Percentiles rank a stretch among this genome's conserved stretches.
Conservation (phyloP, 2,329 filamentous ascomycete species). For the Pyricularia sp. region DNA sequence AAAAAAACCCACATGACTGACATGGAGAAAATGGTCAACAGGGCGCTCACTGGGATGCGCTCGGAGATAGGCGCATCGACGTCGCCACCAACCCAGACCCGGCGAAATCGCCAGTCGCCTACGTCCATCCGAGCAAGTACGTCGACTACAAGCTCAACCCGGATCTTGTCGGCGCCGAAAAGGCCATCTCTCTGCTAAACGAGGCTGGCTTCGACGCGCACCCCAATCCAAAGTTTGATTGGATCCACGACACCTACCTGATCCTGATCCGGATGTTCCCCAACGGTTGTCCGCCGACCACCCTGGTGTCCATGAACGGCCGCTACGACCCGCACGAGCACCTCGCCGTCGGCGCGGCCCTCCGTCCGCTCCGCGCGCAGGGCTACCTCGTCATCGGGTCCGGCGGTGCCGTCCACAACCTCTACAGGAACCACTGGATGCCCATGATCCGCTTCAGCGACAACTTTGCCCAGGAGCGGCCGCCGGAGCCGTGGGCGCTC, state of each 20-base stretch:
- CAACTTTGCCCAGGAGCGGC: slow-evolving; percentile 50
- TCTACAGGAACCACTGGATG: slow-evolving; percentile 57
- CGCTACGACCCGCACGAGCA: slow-evolving; percentile 31
- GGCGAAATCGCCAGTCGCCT: slow-evolving; percentile 53
- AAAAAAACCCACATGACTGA: not conserved
- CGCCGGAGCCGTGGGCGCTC: slow-evolving; percentile 50
- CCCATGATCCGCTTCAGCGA: slow-evolving; percentile 56
- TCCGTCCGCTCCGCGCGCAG: slow-evolving; percentile 46
- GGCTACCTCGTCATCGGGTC: slow-evolving; percentile 43
- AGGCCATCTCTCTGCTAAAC: slow-evolving; percentile 39
- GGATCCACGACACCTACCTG: slow-evolving; percentile 65
- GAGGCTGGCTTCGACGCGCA: slow-evolving; percentile 43
- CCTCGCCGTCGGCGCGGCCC: slow-evolving; percentile 44
- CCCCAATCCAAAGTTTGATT: slow-evolving; percentile 50
- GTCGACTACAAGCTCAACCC: slow-evolving; percentile 50
- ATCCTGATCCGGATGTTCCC: slow-evolving; percentile 65
- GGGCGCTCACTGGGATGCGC: slow-evolving; percentile 58
- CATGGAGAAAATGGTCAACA: slow-evolving; percentile 12
- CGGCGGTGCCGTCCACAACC: slow-evolving; percentile 59
- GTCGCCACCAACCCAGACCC: slow-evolving; percentile 52
- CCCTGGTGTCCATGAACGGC: slow-evolving; percentile 33
- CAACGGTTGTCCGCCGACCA: slow-evolving; percentile 52
- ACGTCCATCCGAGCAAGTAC: slow-evolving; percentile 58
- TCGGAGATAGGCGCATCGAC: slow-evolving; percentile 42
- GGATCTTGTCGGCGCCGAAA: slow-evolving; percentile 42